These are phyloP conservation scores for Verbena officinalis DNA, from an alignment of 257 asterid genomes.

Conservation along the genomic window DNA sequence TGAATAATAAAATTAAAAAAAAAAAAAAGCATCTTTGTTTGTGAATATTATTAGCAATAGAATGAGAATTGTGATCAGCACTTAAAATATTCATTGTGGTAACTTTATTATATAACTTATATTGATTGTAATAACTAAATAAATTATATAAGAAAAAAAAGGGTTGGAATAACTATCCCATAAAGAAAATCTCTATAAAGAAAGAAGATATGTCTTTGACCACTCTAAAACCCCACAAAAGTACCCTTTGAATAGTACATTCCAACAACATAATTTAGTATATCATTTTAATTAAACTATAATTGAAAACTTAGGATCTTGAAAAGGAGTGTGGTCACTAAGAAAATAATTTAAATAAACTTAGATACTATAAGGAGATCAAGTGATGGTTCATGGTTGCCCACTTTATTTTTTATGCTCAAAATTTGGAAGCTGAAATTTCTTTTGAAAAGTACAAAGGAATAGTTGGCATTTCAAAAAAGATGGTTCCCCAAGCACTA, in stretches of 20 bases:
- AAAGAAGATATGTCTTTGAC: conserved; percentile 36
- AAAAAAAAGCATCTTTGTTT: background rate
- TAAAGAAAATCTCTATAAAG: conserved; percentile 6
- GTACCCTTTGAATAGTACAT: background rate
- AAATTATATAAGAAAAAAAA: too few species aligned
- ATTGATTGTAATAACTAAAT: too few species aligned
- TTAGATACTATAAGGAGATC: conserved; percentile 7
- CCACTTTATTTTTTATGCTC: conserved; percentile 19
- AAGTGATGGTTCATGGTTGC: conserved; percentile 39
- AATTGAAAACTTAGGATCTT: conserved; percentile 19
- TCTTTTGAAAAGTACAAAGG: background rate
- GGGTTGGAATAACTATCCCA: conserved; percentile 8
- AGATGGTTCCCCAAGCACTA: conserved; percentile 43
- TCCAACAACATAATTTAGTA: background rate
- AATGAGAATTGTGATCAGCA: background rate
- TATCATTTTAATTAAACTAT: background rate
- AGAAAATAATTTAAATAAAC: conserved; percentile 10
- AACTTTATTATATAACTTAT: too few species aligned
- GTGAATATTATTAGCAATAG: background rate
- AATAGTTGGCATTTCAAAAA: conserved; percentile 33
- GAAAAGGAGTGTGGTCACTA: conserved; percentile 29
- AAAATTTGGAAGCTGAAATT: conserved; percentile 1
- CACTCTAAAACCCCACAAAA: background rate
- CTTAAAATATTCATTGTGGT: too few species aligned
- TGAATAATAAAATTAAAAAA: too few species aligned